Conservation (phyloP, 2,329 filamentous ascomycete species). For the Nemania bipapillata region DNA sequence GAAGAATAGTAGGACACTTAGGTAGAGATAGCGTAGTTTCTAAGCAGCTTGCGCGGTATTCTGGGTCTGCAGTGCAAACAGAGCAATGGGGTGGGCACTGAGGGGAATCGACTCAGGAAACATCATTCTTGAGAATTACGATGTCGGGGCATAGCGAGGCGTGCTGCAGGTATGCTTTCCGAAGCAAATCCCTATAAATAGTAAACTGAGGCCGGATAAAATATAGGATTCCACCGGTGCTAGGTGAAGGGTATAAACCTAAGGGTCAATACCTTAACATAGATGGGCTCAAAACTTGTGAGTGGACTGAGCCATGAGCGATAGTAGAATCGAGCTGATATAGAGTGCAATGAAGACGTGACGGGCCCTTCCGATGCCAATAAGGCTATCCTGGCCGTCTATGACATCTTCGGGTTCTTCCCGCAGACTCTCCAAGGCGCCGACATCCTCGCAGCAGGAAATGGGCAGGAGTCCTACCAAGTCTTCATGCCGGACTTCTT, state of each 20-base stretch:
- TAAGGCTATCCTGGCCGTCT: slow-evolving; percentile 69
- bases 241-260: slow-evolving; percentile 36
- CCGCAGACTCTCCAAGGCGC: slow-evolving; percentile 75
- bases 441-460: slow-evolving; percentile 68
- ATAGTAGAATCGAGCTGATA: neutral
- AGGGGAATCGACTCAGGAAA: neutral
- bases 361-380: slow-evolving; percentile 57
- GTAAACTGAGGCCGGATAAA: slow-evolving; percentile 5
- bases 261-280: slow-evolving; percentile 40
- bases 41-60: slow-evolving; percentile 3
- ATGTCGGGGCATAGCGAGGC: slow-evolving; percentile 42
- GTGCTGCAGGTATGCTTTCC: slow-evolving; percentile 36
- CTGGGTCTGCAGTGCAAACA: neutral
- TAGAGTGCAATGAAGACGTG: slow-evolving; percentile 52
- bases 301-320: slow-evolving; percentile 1
- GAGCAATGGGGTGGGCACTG: neutral
- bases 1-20: neutral
- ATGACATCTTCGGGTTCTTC: slow-evolving; percentile 76
- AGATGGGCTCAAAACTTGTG: slow-evolving; percentile 36
- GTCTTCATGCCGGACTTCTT: slow-evolving; percentile 93
- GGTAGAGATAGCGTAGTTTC: neutral
- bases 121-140: neutral
- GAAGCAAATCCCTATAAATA: neutral
- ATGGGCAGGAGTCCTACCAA: slow-evolving; percentile 73
- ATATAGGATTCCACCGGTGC: slow-evolving; percentile 37